phyloP scores from a whole-genome alignment of 2,329 filamentous ascomycete species.

The Teratosphaeria pseudoeucalypti region DNA sequence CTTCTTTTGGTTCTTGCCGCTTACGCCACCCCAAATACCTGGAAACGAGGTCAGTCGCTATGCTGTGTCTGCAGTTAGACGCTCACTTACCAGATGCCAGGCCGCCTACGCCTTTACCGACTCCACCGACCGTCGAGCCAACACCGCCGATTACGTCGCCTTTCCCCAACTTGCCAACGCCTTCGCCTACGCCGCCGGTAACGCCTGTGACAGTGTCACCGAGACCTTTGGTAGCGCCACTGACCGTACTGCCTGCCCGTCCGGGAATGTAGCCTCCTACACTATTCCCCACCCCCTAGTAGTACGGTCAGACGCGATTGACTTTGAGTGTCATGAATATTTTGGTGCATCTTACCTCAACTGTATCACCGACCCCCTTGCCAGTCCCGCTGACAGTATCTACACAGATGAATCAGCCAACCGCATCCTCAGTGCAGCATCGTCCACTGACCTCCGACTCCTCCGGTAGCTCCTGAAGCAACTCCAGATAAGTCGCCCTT shows the following conservation, averaged over 20 bases:
- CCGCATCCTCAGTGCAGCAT: too few species aligned
- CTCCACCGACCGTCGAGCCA: constrained; percentile 32
- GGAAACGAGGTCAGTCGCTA: not conserved
- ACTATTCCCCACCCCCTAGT: constrained; percentile 18
- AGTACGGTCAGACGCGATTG: not conserved
- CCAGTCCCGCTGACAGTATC: constrained; percentile 18
- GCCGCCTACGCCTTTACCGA: constrained; percentile 18
- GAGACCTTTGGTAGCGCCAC: constrained; percentile 32
- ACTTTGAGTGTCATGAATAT: not conserved
- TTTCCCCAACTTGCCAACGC: constrained; percentile 34
- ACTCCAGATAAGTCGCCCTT: constrained; percentile 32
- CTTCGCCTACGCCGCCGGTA: constrained; percentile 33
- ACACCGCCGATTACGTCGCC: constrained; percentile 36
- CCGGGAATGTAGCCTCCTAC: constrained; percentile 29
- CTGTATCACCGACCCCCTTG: constrained; percentile 21
- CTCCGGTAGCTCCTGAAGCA: constrained; percentile 27
- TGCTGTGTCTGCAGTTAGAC: not conserved
- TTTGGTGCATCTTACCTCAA: constrained; percentile 12
- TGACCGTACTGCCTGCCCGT: constrained; percentile 33
- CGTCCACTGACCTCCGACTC: constrained; percentile 5
- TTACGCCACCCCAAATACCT: constrained; percentile 23
- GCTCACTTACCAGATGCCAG: constrained; percentile 10
- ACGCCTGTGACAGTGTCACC: constrained; percentile 32
- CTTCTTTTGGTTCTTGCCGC: constrained; percentile 18
- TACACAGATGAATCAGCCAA: not conserved